phyloP scores from a whole-genome alignment of 2,329 filamentous ascomycete species.

The Phialophora macrospora region DNA sequence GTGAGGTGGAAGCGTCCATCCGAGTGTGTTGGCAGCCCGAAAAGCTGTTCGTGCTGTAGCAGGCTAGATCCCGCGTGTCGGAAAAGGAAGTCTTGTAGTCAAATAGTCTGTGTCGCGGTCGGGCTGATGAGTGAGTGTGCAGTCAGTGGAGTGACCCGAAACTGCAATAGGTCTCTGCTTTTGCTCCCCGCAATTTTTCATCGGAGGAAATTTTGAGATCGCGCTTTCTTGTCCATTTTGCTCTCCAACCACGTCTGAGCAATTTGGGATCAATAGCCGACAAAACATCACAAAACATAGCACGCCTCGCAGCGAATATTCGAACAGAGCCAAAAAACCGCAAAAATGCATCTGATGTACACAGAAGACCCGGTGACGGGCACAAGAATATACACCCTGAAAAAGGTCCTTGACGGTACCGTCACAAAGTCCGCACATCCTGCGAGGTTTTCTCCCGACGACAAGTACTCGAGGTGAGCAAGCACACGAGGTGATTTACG shows the following conservation, averaged over 20 bases:
- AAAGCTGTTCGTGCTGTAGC: neutral
- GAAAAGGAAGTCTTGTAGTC: conserved; percentile 18
- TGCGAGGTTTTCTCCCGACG: conserved; percentile 94
- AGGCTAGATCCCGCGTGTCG: conserved; percentile 5
- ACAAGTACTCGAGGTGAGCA: conserved; percentile 84
- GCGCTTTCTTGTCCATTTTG: conserved; percentile 2
- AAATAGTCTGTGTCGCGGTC: conserved; percentile 7
- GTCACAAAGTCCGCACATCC: conserved; percentile 97
- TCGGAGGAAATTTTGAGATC: conserved; percentile 5
- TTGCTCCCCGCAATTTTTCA: conserved; percentile 11
- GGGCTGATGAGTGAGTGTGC: conserved; percentile 14
- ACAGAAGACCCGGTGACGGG: conserved; percentile 74
- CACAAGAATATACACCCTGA: conserved; percentile 92
- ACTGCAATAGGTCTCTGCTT: conserved; percentile 6
- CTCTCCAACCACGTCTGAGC: conserved; percentile 31
- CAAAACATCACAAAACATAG: neutral
- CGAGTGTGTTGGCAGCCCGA: neutral
- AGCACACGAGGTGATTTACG: neutral
- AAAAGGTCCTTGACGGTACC: conserved; percentile 67
- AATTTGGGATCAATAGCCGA: conserved; percentile 20
- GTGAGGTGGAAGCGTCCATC: conserved; percentile 12
- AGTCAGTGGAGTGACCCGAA: conserved; percentile 7
- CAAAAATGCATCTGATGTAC: conserved; percentile 77
- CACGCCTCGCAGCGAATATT: neutral
- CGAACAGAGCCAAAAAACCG: neutral